Conservation (phyloP, 768 basidiomycete species). For the Pleurotus platypus region DNA sequence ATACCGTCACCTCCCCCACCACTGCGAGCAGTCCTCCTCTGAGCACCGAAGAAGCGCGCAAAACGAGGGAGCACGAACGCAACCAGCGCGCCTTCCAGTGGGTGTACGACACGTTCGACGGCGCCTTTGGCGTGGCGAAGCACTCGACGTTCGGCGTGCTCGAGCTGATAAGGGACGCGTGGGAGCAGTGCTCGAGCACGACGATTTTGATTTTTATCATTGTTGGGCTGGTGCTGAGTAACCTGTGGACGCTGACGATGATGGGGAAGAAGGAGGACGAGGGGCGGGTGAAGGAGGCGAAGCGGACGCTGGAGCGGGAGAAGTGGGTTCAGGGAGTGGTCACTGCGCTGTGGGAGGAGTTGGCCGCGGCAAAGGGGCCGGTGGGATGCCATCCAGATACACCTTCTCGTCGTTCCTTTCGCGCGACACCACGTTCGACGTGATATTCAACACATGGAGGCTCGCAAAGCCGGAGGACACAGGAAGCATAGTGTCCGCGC, state of each 20-base stretch:
- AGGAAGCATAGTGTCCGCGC: slow-evolving; percentile 25
- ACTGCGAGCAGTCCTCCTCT: slow-evolving; percentile 11
- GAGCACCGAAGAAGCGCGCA: slow-evolving; percentile 34
- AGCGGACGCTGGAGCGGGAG: slow-evolving; percentile 63
- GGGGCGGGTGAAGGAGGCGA: slow-evolving; percentile 47
- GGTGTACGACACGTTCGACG: slow-evolving; percentile 85
- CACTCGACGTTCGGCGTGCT: slow-evolving; percentile 69
- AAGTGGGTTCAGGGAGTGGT: slow-evolving; percentile 74
- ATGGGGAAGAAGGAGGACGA: slow-evolving; percentile 37
- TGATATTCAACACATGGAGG: slow-evolving; percentile 94
- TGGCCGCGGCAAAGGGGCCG: slow-evolving; percentile 41
- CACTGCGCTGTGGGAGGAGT: slow-evolving; percentile 69
- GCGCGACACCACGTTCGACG: slow-evolving; percentile 93
- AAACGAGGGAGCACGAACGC: slow-evolving; percentile 64
- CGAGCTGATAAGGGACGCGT: slow-evolving; percentile 75
- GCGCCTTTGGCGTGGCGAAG: slow-evolving; percentile 66
- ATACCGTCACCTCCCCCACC: slow-evolving; percentile 10
- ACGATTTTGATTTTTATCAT: slow-evolving; percentile 75
- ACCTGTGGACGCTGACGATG: slow-evolving; percentile 59
- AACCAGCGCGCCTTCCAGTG: slow-evolving; percentile 76
- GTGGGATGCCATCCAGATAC: slow-evolving; percentile 50
- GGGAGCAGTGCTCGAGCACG: slow-evolving; percentile 73
- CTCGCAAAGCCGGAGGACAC: slow-evolving; percentile 73
- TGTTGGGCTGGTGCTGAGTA: slow-evolving; percentile 68
- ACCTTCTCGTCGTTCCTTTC: slow-evolving; percentile 96